Conservation (phyloP, 306 rosid genomes). For the Oemleria cerasiformis region DNA sequence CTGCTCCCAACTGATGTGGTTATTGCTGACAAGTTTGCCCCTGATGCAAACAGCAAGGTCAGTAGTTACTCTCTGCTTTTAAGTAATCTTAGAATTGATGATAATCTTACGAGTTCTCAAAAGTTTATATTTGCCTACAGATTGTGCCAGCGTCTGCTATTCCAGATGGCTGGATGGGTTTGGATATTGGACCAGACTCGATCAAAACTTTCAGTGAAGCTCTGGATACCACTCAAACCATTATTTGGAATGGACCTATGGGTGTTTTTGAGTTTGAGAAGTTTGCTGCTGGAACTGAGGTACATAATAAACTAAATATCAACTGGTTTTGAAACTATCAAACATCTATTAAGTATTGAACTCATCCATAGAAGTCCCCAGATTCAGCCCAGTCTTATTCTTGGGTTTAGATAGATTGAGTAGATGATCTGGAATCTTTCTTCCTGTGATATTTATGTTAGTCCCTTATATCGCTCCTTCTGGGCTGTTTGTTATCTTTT, state of each 20-base stretch:
- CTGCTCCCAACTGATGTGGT: conserved; percentile 91
- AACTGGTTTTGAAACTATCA: not conserved
- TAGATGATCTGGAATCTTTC: not conserved
- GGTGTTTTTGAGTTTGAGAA: conserved; percentile 92
- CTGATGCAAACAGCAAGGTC: conserved; percentile 92
- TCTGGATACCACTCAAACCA: conserved; percentile 68
- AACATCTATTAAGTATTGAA: not conserved
- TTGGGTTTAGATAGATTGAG: too few species aligned
- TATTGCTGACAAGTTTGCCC: conserved; percentile 80
- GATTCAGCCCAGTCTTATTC: not conserved
- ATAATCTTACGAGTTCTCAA: not conserved
- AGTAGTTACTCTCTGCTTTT: not conserved
- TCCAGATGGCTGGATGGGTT: conserved; percentile 98
- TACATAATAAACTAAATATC: conserved; percentile 10
- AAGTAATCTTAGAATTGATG: not conserved
- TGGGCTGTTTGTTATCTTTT: not conserved
- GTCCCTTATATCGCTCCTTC: not conserved
- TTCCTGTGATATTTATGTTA: not conserved
- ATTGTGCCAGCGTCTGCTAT: conserved; percentile 73
- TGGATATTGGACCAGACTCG: conserved; percentile 94
- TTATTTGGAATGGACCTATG: conserved; percentile 99
- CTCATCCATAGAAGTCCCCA: not conserved
- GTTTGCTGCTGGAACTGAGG: conserved; percentile 91
- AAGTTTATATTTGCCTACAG: conserved; percentile 39
- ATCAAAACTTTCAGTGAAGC: conserved; percentile 66